These are phyloP conservation scores for Elsinoe perseae DNA, from an alignment of 2,329 filamentous ascomycete species.

Conservation along the genomic window DNA sequence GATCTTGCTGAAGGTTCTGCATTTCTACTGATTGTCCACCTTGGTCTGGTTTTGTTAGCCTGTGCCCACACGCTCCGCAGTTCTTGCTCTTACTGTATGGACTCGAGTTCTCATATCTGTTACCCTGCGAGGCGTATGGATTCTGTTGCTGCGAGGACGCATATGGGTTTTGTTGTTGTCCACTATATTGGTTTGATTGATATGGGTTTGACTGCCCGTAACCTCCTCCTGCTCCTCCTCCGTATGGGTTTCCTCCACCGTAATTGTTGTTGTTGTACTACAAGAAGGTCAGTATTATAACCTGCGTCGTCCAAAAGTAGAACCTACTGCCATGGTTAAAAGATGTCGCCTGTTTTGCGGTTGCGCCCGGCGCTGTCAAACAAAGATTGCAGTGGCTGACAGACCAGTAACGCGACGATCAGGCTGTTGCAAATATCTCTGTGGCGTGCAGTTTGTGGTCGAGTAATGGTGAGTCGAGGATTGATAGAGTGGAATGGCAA, in stretches of 20 bases:
- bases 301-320: background rate
- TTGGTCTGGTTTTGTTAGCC: slow-evolving; percentile 15
- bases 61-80: background rate
- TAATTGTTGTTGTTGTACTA: slow-evolving; percentile 13
- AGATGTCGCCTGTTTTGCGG: background rate
- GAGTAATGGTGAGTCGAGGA: slow-evolving; percentile 1
- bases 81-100: slow-evolving; percentile 25
- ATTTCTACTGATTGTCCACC: slow-evolving; percentile 47
- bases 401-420: background rate
- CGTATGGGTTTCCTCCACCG: slow-evolving; percentile 32
- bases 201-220: slow-evolving; percentile 53
- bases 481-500: slow-evolving; percentile 4
- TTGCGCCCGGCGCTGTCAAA: background rate
- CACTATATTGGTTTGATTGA: slow-evolving; percentile 27
- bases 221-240: slow-evolving; percentile 37
- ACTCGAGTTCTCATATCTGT: slow-evolving; percentile 23
- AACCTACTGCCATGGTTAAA: slow-evolving; percentile 19
- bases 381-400: background rate
- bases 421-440: background rate
- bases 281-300: background rate
- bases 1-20: slow-evolving; percentile 46
- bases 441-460: background rate
- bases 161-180: slow-evolving; percentile 30
- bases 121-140: slow-evolving; percentile 19
- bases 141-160: slow-evolving; percentile 20